Percentiles rank a stretch among this genome's conserved stretches.
Evolutionary conservation across 345 rosid genomes (phyloP).

Genomic region (Pugionium dolabratum): DNA sequence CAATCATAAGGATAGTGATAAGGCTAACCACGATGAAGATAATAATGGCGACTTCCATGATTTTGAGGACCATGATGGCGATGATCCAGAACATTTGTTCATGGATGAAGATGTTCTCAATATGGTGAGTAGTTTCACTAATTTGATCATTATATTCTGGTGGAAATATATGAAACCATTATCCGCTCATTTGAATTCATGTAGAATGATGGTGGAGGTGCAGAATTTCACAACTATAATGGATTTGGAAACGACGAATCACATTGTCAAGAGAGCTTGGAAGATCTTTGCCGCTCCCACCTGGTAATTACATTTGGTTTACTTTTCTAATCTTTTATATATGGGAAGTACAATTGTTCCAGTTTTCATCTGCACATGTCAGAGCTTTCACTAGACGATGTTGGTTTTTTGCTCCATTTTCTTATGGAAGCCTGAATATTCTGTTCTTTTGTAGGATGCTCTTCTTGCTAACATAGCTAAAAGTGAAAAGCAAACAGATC

Average conservation of each 20-base stretch:
- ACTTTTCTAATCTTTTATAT: neutral
- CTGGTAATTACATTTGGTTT: conserved; percentile 53
- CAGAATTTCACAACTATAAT: conserved; percentile 42
- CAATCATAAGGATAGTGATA: conserved; percentile 40
- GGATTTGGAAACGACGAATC: conserved; percentile 49
- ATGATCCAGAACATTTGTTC: conserved; percentile 48
- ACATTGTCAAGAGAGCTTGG: conserved; percentile 67
- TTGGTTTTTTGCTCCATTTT: conserved; percentile 9
- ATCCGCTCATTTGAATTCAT: conserved; percentile 31
- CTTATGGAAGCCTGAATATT: conserved; percentile 11
- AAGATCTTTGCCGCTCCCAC: conserved; percentile 95
- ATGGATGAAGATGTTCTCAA: conserved; percentile 61
- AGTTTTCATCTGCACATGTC: neutral
- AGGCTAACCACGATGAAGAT: conserved; percentile 49
- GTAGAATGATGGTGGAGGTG: conserved; percentile 45
- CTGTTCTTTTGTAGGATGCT: conserved; percentile 61
- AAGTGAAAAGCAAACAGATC: conserved; percentile 84
- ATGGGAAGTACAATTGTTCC: neutral
- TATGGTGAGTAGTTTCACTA: conserved; percentile 40
- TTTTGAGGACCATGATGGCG: conserved; percentile 52
- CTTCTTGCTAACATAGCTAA: conserved; percentile 94
- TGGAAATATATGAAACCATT: conserved; percentile 19
- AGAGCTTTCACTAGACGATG: neutral
- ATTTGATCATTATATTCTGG: conserved; percentile 1
- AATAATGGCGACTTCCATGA: conserved; percentile 54